Base-by-base conservation (phyloP, 495 filamentous ascomycete species). In the Penicillium psychrofluorescens region DNA sequence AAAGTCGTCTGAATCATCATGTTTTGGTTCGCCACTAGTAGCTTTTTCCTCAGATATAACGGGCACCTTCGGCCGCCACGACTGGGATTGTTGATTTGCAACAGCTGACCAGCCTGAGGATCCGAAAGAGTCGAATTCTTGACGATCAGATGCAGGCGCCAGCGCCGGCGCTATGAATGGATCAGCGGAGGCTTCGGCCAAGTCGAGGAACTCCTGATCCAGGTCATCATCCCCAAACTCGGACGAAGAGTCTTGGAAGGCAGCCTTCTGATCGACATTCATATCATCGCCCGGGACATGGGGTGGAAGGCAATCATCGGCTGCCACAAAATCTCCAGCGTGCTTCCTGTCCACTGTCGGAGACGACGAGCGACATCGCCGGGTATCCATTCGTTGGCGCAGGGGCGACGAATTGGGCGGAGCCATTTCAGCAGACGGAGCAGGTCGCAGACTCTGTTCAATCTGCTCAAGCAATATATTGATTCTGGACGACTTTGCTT, bases 391-490 rank as follows among this genome's bases (percentile, higher is more conserved):
- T 22, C 49, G 62, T 16, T 65, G 61, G 14, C 74, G 72, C 5
- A 76, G 48, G n/a, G 81, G 77, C 11, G 79, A 80, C 11, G 78
- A 82, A 44, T 70, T 74, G 9, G 73, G 65, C 6, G 74, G 71
- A 16, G 58, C 52, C 36, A 55, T 45, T 14, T 64, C 49, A 13
- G 53, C 44, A 35, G 48, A 40, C n/a, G 59, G 54, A 8, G 62
- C 48, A 46, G 68, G 72, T 36, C 70, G 64, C 45, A 81, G 55
- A 39, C 77, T 78, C 31, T 80, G 77, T 39, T 86, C 80, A 42
- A 90, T 78, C 46, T 74, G 75, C 49, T 88, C 80, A 14, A 90
- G 61, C 22, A 88, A 68, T 12, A 70, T 63, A 41, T 73, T 84
- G 31, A 86, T 73, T 38, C 77, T 77, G 7, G 79, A 76, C 30